Base-by-base conservation (phyloP, 257 asterid species). In the Scutellaria barbata region DNA sequence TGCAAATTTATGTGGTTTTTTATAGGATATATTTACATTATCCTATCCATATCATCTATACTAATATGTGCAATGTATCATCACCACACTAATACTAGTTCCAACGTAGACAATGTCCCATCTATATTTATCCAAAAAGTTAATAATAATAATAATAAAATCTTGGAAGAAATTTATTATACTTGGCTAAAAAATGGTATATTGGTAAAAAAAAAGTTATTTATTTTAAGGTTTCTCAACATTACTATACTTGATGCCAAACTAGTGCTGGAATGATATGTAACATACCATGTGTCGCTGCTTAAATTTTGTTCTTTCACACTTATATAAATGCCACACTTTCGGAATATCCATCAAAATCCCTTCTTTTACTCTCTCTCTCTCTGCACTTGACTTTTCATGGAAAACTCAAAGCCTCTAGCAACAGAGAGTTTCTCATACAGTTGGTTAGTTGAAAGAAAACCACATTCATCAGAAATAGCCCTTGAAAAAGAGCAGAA, bases 361-460 rank as follows among this genome's bases (percentile, higher is more conserved):
- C 40, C 33, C 40, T 77, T 14, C 22, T 25, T 22, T 22, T 22
- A 22, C 68, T 14, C 68, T 59, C 66, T 60, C 70, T 64, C 74
- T 22, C 45, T 58, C 17, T 60, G 41, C 53, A 14, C 54, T 43
- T 11, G 11, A 8, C 43, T 14, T 14, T 45, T 67, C 8, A 88
- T 88, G 95, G 95, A 88, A 69, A 79, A 76, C 68, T 77, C 85
- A 7, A 76, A 85, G 4, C 77, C 83, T 51, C 70, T 86, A 33
- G 90, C 92, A 72, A 82, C 90, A 5, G 92, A 88, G 68, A 88
- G 95, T 10, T 88, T 88, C 58, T 88, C 95, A 10, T 82, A 82
- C 83, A 88, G 92, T n/a, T 88, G 95, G 92, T 80, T 88, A 64
- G 58, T 72, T 40, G 80, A 80, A 75, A 69, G 51, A 54, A 74